These are phyloP conservation scores for Saururus chinensis DNA, from an alignment of 164 flowering plant species.

Conservation along the genomic window DNA sequence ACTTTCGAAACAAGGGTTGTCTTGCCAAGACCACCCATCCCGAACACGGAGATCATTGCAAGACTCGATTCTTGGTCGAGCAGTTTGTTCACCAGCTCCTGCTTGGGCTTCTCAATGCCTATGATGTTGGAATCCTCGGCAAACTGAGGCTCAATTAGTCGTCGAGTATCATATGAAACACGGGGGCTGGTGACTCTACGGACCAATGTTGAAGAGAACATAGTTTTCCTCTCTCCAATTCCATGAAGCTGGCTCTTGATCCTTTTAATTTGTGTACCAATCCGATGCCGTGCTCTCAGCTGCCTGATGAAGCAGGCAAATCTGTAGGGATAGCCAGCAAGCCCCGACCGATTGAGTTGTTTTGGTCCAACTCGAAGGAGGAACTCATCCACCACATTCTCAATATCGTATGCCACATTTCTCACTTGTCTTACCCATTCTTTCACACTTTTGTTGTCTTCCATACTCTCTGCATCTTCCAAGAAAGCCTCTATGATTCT, in stretches of 20 bases:
- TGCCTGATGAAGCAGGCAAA: neutral
- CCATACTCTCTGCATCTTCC: too few species aligned
- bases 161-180: neutral
- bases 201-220: neutral
- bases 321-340: too few species aligned
- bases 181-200: neutral
- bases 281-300: neutral
- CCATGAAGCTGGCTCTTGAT: neutral
- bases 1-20: neutral
- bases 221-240: neutral
- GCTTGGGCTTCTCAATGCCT: neutral
- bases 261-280: neutral
- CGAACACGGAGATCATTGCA: neutral
- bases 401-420: too few species aligned
- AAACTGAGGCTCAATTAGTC: neutral
- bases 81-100: neutral
- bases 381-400: too few species aligned
- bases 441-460: too few species aligned
- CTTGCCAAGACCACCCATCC: neutral
- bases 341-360: too few species aligned
- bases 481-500: too few species aligned
- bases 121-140: neutral
- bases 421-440: too few species aligned
- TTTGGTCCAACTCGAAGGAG: too few species aligned
- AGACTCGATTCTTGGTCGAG: neutral